phyloP scores from a whole-genome alignment of 2,329 filamentous ascomycete genomes.

The Talaromyces pinophilus region DNA sequence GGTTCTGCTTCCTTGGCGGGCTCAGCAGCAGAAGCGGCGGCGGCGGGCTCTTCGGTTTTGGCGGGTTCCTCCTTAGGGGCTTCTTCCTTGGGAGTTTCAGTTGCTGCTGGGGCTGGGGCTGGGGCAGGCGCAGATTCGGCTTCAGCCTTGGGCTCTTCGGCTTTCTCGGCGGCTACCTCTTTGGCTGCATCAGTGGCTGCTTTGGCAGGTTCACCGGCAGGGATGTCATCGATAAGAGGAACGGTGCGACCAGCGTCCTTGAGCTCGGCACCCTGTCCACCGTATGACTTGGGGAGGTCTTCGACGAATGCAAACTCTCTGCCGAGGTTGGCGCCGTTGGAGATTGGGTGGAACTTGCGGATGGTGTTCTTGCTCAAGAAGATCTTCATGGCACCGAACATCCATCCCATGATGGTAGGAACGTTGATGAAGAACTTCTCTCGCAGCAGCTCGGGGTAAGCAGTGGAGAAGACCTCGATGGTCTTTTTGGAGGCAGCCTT shows the following conservation, averaged over 20 bases:
- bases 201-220: constrained; percentile 23
- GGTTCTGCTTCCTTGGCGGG: constrained; percentile 16
- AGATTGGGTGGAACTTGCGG: constrained; percentile 77
- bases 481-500: constrained; percentile 76
- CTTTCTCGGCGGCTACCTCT: constrained; percentile 22
- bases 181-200: constrained; percentile 14
- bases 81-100: constrained; percentile 27
- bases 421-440: constrained; percentile 98
- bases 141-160: constrained; percentile 21
- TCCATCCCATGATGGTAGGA: constrained; percentile 85
- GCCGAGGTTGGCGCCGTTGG: constrained; percentile 69
- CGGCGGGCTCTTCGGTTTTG: constrained; percentile 19
- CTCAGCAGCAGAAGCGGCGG: constrained; percentile 5
- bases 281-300: constrained; percentile 73
- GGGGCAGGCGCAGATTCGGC: neutral
- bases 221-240: constrained; percentile 32
- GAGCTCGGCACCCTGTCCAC: constrained; percentile 66
- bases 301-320: constrained; percentile 62
- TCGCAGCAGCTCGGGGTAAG: constrained; percentile 84
- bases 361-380: constrained; percentile 72
- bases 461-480: constrained; percentile 75
- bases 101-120: neutral
- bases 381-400: constrained; percentile 73
- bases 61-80: constrained; percentile 20
- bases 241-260: constrained; percentile 41